phyloP scores from a whole-genome alignment of 495 filamentous ascomycete species.

The Durotheca rogersii region DNA sequence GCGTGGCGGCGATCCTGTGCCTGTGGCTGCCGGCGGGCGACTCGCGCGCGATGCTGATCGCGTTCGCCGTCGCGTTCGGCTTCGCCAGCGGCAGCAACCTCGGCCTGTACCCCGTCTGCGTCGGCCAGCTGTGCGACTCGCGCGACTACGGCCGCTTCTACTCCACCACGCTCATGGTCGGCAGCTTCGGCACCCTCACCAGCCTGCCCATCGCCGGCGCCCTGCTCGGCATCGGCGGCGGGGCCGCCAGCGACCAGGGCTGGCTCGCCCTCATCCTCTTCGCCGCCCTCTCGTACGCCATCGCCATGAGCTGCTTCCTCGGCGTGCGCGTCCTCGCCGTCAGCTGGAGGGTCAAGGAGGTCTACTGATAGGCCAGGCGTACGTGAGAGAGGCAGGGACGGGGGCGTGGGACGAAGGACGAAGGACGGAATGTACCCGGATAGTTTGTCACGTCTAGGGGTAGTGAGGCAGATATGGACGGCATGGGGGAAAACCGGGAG shows the following conservation, averaged over 20 bases:
- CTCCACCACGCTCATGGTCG: conserved; percentile 84
- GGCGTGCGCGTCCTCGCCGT: conserved; percentile 64
- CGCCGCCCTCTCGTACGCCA: conserved; percentile 62
- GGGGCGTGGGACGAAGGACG: too few relatives aligned
- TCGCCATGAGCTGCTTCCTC: conserved; percentile 61
- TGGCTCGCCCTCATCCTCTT: conserved; percentile 68
- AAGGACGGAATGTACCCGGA: too few relatives aligned
- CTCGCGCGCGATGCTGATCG: conserved; percentile 61
- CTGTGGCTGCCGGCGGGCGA: conserved; percentile 77
- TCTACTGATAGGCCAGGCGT: too few relatives aligned
- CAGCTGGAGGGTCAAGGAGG: conserved; percentile 59
- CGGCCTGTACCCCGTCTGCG: conserved; percentile 80
- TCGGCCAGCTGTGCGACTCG: conserved; percentile 86
- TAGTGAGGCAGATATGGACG: too few relatives aligned
- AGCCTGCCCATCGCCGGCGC: conserved; percentile 87
- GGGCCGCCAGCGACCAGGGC: conserved; percentile 40
- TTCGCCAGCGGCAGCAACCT: conserved; percentile 86
- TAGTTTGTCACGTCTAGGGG: too few relatives aligned
- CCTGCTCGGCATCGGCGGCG: conserved; percentile 51
- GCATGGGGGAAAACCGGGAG: too few relatives aligned
- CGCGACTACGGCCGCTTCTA: conserved; percentile 83
- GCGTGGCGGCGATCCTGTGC: conserved; percentile 65
- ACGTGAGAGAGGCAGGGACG: neutral
- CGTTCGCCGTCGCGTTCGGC: conserved; percentile 77
- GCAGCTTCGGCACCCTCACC: conserved; percentile 83